phyloP scores from a whole-genome alignment of 2,329 filamentous ascomycete genomes.

The Hyphodiscus sp. region DNA sequence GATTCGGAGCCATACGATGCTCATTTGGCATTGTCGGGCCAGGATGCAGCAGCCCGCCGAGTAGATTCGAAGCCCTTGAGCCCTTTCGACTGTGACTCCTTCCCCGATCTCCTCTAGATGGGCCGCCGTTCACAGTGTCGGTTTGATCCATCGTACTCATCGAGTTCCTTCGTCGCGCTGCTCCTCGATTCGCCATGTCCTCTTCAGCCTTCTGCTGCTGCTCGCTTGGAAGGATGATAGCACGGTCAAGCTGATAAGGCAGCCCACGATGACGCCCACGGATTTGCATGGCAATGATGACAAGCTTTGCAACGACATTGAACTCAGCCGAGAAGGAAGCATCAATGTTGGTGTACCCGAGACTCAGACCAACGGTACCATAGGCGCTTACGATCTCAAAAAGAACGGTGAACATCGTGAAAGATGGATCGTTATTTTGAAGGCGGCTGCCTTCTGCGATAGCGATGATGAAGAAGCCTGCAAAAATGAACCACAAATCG shows the following conservation, averaged over 20 bases:
- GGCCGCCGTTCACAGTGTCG: constrained; percentile 8
- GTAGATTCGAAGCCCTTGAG: constrained; percentile 17
- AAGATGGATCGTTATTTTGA: constrained; percentile 48
- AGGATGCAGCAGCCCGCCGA: constrained; percentile 26
- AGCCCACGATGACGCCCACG: constrained; percentile 63
- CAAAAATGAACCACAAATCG: constrained; percentile 93
- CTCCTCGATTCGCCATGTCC: constrained; percentile 31
- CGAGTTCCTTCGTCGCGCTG: constrained; percentile 13
- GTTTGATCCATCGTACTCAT: constrained; percentile 2
- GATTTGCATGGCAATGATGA: constrained; percentile 64
- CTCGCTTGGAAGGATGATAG: constrained; percentile 62
- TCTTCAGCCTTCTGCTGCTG: constrained; percentile 55
- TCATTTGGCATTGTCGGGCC: constrained; percentile 27
- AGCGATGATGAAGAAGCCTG: constrained; percentile 86
- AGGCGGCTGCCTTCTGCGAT: constrained; percentile 78
- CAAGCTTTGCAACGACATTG: constrained; percentile 53
- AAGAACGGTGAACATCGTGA: constrained; percentile 63
- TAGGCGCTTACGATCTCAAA: constrained; percentile 90
- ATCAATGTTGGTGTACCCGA: constrained; percentile 73
- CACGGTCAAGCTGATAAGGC: constrained; percentile 63
- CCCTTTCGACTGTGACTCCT: constrained; percentile 6
- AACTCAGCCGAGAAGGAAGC: constrained; percentile 82
- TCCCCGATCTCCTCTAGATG: constrained; percentile 12
- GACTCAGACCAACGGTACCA: constrained; percentile 84
- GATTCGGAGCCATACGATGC: constrained; percentile 10